Percentiles rank a stretch among this genome's conserved stretches.
Conservation (phyloP, 2,329 filamentous ascomycete species). For the Curvularia lunata region DNA sequence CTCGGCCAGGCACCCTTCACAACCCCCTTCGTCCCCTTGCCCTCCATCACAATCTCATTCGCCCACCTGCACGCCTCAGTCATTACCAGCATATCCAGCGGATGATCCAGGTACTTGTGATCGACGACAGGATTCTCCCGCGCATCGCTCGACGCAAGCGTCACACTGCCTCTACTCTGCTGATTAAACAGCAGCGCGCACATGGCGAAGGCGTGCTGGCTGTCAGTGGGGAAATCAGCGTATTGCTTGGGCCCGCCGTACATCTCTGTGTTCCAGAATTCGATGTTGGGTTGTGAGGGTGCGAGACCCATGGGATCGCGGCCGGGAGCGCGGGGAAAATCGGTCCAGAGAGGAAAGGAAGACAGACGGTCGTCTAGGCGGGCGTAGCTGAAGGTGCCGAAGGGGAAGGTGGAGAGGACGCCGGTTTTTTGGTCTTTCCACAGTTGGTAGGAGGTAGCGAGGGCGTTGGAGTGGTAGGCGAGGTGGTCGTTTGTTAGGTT, state of each 20-base stretch:
- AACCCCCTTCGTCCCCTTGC: conserved; percentile 63
- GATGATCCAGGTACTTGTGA: conserved; percentile 64
- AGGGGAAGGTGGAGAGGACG: conserved; percentile 66
- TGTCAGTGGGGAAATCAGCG: conserved; percentile 59
- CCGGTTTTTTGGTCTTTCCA: conserved; percentile 67
- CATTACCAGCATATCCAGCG: conserved; percentile 64
- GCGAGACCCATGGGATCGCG: conserved; percentile 69
- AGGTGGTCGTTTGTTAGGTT: conserved; percentile 61
- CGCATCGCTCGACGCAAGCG: conserved; percentile 57
- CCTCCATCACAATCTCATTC: conserved; percentile 66
- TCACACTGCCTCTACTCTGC: conserved; percentile 63
- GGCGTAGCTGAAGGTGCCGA: conserved; percentile 67
- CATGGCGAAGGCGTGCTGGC: conserved; percentile 64
- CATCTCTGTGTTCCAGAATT: conserved; percentile 68
- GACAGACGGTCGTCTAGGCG: conserved; percentile 66
- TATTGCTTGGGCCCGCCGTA: conserved; percentile 67
- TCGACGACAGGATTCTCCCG: conserved; percentile 62
- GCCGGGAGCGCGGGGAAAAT: conserved; percentile 51
- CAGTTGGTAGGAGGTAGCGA: conserved; percentile 58
- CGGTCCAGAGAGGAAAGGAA: conserved; percentile 62
- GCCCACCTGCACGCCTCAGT: conserved; percentile 64
- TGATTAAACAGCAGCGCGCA: conserved; percentile 65
- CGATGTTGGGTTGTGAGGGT: conserved; percentile 63
- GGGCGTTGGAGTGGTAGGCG: conserved; percentile 61
- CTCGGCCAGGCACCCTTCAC: conserved; percentile 67